These are phyloP conservation scores for Coleophoma cylindrospora DNA, from an alignment of 2,329 filamentous ascomycete species.

Conservation along the genomic window DNA sequence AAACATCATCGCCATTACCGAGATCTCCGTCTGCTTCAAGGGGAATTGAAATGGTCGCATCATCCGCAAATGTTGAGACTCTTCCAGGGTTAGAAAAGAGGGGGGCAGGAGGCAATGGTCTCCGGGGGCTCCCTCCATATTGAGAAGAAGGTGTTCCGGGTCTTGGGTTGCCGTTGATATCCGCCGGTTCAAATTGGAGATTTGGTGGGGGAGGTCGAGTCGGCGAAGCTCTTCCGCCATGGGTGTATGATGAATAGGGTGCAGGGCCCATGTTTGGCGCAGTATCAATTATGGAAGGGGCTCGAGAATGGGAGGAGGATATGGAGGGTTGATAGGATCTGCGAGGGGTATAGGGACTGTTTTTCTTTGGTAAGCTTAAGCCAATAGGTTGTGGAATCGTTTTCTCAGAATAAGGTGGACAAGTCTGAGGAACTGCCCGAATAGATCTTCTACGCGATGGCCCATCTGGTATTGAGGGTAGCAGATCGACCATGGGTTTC, in stretches of 20 bases:
- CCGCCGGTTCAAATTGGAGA: constrained; percentile 76
- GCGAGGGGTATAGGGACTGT: constrained; percentile 24
- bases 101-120: constrained; percentile 84
- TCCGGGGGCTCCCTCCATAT: constrained; percentile 82
- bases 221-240: constrained; percentile 43
- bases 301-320: constrained; percentile 37
- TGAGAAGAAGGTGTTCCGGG: constrained; percentile 86
- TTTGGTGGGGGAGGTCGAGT: constrained; percentile 64
- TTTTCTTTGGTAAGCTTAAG: constrained; percentile 19
- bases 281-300: constrained; percentile 49
- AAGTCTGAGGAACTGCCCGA: constrained; percentile 30
- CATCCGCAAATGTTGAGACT: constrained; percentile 53
- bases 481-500: constrained; percentile 30
- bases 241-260: constrained; percentile 56
- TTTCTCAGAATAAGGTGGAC: constrained; percentile 8
- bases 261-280: constrained; percentile 56
- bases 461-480: constrained; percentile 48
- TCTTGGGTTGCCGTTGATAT: constrained; percentile 83
- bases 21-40: constrained; percentile 43
- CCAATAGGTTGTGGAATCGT: constrained; percentile 8
- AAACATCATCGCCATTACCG: constrained; percentile 58
- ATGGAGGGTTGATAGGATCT: constrained; percentile 44
- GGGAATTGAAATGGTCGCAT: constrained; percentile 69
- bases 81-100: constrained; percentile 62
- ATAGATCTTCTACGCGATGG: constrained; percentile 36